These are phyloP conservation scores for Didymella lethalis DNA, from an alignment of 2,329 filamentous ascomycete genomes.

Conservation along the genomic window DNA sequence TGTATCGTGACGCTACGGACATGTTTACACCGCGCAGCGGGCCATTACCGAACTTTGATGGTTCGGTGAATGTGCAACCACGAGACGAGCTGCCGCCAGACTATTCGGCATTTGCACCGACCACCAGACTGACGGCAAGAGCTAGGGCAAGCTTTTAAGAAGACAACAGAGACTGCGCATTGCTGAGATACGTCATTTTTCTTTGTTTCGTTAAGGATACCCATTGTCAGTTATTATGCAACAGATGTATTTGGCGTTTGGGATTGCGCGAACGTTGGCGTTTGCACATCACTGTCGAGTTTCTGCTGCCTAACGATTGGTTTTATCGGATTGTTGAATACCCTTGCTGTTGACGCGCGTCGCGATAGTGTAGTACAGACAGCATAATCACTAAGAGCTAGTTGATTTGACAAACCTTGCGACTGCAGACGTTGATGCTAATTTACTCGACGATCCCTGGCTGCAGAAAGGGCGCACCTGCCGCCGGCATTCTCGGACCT, in stretches of 20 bases:
- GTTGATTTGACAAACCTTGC: not conserved
- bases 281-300: conserved; percentile 3
- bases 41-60: conserved; percentile 36
- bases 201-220: conserved; percentile 4
- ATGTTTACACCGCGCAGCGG: conserved; percentile 50
- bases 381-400: not conserved
- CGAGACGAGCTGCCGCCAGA: conserved; percentile 43
- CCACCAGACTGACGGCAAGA: not conserved
- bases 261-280: no score
- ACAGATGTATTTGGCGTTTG: not conserved
- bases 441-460: no score
- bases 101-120: conserved; percentile 36
- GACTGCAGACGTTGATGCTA: not conserved
- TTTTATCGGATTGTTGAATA: conserved; percentile 8
- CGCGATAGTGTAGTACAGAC: not conserved
- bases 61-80: not conserved
- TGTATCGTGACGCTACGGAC: conserved; percentile 40
- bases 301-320: not conserved
- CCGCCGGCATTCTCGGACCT: not conserved
- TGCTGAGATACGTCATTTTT: not conserved
- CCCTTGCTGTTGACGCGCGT: conserved; percentile 5
- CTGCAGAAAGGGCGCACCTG: not conserved
- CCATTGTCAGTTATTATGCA: not conserved
- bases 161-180: not conserved
- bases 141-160: not conserved